These are phyloP conservation scores for Suillus subaureus DNA, from an alignment of 768 basidiomycete species.

Conservation along the genomic window DNA sequence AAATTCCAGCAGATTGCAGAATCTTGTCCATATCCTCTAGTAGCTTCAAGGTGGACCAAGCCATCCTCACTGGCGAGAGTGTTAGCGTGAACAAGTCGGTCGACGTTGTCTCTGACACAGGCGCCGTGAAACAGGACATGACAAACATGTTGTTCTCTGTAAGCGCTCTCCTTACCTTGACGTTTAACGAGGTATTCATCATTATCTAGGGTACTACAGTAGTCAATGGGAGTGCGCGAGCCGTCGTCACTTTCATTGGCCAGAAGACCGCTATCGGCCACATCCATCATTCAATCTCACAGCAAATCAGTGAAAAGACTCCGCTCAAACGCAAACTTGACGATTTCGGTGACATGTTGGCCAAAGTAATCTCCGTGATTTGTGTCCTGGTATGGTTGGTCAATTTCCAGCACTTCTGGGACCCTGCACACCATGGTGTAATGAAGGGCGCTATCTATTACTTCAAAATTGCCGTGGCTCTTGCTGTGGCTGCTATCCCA, in stretches of 20 bases:
- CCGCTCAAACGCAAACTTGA: slow-evolving; percentile 97
- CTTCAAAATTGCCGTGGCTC: slow-evolving; percentile 98
- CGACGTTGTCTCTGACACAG: slow-evolving; percentile 65
- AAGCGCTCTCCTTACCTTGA: slow-evolving; percentile 25
- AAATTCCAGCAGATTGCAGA: slow-evolving; percentile 93
- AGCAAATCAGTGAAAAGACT: slow-evolving; percentile 94
- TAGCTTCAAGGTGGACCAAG: slow-evolving; percentile 94
- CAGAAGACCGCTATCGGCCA: slow-evolving; percentile 90
- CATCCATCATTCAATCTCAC: slow-evolving; percentile 94
- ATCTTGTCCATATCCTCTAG: slow-evolving; percentile 88
- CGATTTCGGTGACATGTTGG: slow-evolving; percentile 96
- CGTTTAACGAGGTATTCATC: background rate
- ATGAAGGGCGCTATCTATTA: slow-evolving; percentile 97
- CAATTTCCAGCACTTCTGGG: slow-evolving; percentile 95
- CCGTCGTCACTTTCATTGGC: slow-evolving; percentile 88
- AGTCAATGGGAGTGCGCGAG: slow-evolving; percentile 88
- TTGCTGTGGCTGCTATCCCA: slow-evolving; percentile 98
- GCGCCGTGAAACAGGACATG: slow-evolving; percentile 98
- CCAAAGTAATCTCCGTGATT: slow-evolving; percentile 96
- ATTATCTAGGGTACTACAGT: slow-evolving; percentile 83
- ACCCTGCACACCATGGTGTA: slow-evolving; percentile 88
- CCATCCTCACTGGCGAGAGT: slow-evolving; percentile 95
- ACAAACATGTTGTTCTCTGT: slow-evolving; percentile 94
- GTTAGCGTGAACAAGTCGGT: slow-evolving; percentile 82
- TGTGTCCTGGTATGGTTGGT: slow-evolving; percentile 98